Conservation (phyloP, 2,329 filamentous ascomycete species). For the Alternaria ethzedia region DNA sequence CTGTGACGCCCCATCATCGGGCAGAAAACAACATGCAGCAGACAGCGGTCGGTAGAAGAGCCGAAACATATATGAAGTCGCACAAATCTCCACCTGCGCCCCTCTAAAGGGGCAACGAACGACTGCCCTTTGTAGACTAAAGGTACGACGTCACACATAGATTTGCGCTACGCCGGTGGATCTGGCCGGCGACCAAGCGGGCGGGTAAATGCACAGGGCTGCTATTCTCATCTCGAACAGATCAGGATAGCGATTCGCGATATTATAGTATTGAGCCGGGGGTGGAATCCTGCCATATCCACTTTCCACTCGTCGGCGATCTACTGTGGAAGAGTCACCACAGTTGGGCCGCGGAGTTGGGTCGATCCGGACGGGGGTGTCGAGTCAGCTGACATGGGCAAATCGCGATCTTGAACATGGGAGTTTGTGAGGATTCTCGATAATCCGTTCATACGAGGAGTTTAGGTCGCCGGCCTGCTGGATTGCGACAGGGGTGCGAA, state of each 20-base stretch:
- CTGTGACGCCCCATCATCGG: not conserved
- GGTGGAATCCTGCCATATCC: not conserved
- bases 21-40: not conserved
- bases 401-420: not conserved
- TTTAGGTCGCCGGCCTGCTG: not conserved
- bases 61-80: not conserved
- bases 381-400: constrained; percentile 6
- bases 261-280: not conserved
- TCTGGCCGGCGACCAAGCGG: constrained; percentile 5
- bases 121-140: not conserved
- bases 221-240: not conserved
- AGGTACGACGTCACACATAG: constrained; percentile 7
- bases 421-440: not conserved
- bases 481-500: not conserved
- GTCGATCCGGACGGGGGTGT: constrained; percentile 8
- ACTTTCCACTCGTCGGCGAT: constrained; percentile 3
- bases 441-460: not conserved
- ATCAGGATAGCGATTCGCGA: not conserved
- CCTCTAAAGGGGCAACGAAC: not conserved
- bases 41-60: not conserved
- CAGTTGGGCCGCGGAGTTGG: constrained; percentile 8
- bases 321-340: not conserved
- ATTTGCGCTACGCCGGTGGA: constrained; percentile 7
- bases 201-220: constrained; percentile 1
- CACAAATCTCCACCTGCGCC: constrained; percentile 4